Base-by-base conservation (phyloP, 2,329 filamentous ascomycete species). In the Cladosporium sp. region DNA sequence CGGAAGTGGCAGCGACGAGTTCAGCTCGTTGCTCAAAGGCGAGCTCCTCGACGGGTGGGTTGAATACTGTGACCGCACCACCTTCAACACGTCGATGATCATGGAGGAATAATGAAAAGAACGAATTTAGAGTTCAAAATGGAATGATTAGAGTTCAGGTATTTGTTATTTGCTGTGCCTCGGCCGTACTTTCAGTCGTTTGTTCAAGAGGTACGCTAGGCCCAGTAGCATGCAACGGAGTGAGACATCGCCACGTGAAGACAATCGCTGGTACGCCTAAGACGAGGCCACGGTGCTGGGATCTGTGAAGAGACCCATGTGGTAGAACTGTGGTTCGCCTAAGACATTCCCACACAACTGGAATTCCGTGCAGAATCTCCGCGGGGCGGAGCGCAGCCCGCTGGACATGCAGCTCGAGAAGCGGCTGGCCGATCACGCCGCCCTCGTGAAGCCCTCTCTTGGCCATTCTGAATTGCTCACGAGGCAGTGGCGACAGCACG, bases 21-120 rank as follows among this genome's bases (percentile, higher is more conserved):
- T 86, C 61, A 85, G 81, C 54, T 86, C 79, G 5, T 73, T 86
- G 28, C 72, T 87, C 55, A 86, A 86, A 73, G 80, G 79, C 59
- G 80, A 84, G 77, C 67, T 80, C 44, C 68, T 87, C 46, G 78
- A 84, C 58, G 78, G 78, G 1, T 86, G 81, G 81, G 77, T 54
- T 16, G 44, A 54, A 40, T 54, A 43, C 28, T 54, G 52, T n/a
- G 45, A 54, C 38, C 44, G 46, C 6, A 32, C 41, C 22, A 54
- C 52, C 32, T 45, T 45, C 11, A 49, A 49, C 10, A 54, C 52
- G 4, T 42, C 50, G 22, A 42, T 53, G 50, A 9, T 50, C 31
- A 9, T 37, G 11, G 48, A 31, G n/a, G 8, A 43, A 28, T 28
- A 28, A 28, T 28, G 22, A 28, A 2, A 7, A 7, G 22, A 28